Evolutionary conservation across 2,329 filamentous ascomycete species (phyloP), one percentile per base, ranked within the genome.

Genomic region (Orbilia ellipsospora): DNA sequence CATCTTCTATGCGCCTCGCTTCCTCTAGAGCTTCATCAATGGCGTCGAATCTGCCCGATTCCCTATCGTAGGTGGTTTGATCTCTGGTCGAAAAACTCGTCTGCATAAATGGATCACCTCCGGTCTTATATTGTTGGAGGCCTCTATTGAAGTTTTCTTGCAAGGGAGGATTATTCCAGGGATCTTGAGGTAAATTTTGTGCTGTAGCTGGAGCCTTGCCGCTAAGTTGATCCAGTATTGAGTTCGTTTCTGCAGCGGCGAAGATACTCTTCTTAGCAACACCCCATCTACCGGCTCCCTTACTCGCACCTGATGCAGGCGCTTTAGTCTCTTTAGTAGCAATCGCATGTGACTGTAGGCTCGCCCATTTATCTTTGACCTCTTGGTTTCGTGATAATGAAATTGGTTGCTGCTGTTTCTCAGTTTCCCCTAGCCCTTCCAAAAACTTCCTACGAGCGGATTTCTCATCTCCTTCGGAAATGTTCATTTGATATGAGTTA

Each of bases 1-100:
- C 31, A 52, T 81, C 78, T 36, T 80, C 79, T 1, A 80, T n/a
- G 57, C 52, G 42, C 68, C 74, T 70, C 77, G 77, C 56, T 62
- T 72, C 36, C 12, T 72, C 73, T 23, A 80, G 62, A 12, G 81
- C 73, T 50, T 69, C 73, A 28, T 79, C 60, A n/a, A 79, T 78
- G n/a, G 78, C 77, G 50, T 64, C 70, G 12, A 56, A 65, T 79
- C 79, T 13, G 77, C 74, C 2, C 70, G 70, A 16, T 73, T 74
- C 26, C 79, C 7, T 44, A 7, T 36, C 3, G 31, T 36, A 36
- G 3, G 6, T 36, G 31, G 10, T 36, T 36, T 36, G 6, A 36
- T 59, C 44, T 50, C 54, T 40, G 20, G 4, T 6, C 4, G 62
- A 20, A n/a, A 63, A 16, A 13, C 45, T 28, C 15, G 55, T 5